Conservation (phyloP, 2,329 filamentous ascomycete species). For the Hortaea sp. region DNA sequence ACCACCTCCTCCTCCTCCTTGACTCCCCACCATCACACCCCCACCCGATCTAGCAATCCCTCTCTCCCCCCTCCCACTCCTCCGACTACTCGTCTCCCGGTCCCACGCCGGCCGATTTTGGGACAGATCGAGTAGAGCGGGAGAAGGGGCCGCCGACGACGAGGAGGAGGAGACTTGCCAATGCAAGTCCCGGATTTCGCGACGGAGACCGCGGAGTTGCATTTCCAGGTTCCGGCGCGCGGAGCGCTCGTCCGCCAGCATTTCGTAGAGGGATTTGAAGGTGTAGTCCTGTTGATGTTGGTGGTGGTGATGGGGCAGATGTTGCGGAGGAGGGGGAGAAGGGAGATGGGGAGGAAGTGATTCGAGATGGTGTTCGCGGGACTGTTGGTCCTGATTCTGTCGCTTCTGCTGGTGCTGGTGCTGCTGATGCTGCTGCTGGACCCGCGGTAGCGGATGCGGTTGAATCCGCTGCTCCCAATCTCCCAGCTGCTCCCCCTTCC, state of each 20-base stretch:
- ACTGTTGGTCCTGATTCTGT: too few relatives aligned
- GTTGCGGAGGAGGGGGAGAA: neutral
- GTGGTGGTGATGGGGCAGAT: neutral
- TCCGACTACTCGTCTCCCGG: constrained; percentile 9
- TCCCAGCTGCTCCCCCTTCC: neutral
- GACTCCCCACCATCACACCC: too few relatives aligned
- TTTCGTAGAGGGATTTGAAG: constrained; percentile 27
- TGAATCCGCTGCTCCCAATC: constrained; percentile 14
- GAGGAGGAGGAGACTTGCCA: constrained; percentile 19
- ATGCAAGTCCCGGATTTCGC: constrained; percentile 22
- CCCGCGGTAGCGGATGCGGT: constrained; percentile 8
- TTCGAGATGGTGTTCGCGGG: too few relatives aligned
- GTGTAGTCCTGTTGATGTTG: constrained; percentile 14
- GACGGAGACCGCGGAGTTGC: constrained; percentile 19
- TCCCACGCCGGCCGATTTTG: constrained; percentile 17
- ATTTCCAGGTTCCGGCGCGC: constrained; percentile 25
- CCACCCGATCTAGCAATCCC: too few relatives aligned
- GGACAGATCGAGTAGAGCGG: constrained; percentile 12
- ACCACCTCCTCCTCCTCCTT: too few relatives aligned
- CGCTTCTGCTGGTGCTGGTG: too few relatives aligned
- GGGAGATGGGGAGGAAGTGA: too few relatives aligned
- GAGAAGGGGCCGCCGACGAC: constrained; percentile 7
- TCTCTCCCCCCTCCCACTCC: too few relatives aligned
- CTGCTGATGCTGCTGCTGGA: neutral
- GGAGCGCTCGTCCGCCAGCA: constrained; percentile 28